These are phyloP conservation scores for Plasmodium fragile DNA, from an alignment of 169 alveolate species.

Conservation along the genomic window DNA sequence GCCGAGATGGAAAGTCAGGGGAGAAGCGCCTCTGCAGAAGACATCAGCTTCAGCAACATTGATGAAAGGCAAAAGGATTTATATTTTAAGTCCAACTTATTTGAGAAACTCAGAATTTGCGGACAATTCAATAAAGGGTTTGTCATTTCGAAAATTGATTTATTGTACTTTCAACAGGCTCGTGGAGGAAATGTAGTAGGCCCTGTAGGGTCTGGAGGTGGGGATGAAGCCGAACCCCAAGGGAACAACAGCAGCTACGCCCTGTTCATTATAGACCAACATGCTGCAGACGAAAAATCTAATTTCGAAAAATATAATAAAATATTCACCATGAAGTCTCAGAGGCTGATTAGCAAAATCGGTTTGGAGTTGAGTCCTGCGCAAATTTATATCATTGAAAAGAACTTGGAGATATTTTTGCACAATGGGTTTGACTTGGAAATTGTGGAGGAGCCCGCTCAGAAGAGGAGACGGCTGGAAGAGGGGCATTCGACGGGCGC, in stretches of 20 bases:
- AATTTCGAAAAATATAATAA: constrained; percentile 90
- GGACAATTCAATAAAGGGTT: constrained; percentile 98
- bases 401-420: constrained; percentile 85
- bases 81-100: constrained; percentile 79
- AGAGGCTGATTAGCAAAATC: constrained; percentile 93
- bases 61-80: constrained; percentile 51
- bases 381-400: constrained; percentile 81
- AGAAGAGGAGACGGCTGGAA: constrained; percentile 24
- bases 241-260: constrained; percentile 79
- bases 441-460: constrained; percentile 53
- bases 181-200: neutral
- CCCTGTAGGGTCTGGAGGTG: neutral
- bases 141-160: constrained; percentile 90
- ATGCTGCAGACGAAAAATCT: constrained; percentile 98
- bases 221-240: neutral
- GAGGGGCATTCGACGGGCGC: neutral
- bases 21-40: neutral
- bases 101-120: constrained; percentile 85
- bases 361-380: constrained; percentile 91
- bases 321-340: constrained; percentile 88
- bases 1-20: neutral
- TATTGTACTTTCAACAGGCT: constrained; percentile 9
- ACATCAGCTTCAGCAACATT: constrained; percentile 43
- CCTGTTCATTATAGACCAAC: constrained; percentile 97
- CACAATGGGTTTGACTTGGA: constrained; percentile 89